These are phyloP conservation scores for Lactarius indigo DNA, from an alignment of 768 basidiomycete species.

Conservation along the genomic window DNA sequence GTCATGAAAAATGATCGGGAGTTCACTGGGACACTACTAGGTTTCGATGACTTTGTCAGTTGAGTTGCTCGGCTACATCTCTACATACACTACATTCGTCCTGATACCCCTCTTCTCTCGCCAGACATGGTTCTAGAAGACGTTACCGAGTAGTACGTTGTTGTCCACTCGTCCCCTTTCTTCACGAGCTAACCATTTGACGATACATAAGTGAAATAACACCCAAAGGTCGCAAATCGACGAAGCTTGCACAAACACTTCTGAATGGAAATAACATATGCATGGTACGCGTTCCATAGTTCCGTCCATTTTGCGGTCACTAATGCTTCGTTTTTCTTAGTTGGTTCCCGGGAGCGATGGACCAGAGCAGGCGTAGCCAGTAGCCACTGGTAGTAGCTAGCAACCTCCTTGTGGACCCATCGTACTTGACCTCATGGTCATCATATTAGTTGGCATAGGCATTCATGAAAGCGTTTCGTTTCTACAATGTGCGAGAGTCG, in stretches of 20 bases:
- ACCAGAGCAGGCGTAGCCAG: constrained; percentile 39
- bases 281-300: constrained; percentile 53
- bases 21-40: constrained; percentile 90
- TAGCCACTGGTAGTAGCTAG: not conserved
- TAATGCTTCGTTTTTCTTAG: constrained; percentile 35
- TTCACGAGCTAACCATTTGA: not conserved
- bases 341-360: constrained; percentile 70
- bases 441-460: not conserved
- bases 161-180: not conserved
- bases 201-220: constrained; percentile 76
- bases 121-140: constrained; percentile 94
- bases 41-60: constrained; percentile 99
- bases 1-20: constrained; percentile 98
- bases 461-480: not conserved
- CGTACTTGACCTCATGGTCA: not conserved
- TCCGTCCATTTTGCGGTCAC: not conserved
- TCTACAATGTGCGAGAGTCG: too few relatives aligned
- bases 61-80: constrained; percentile 47
- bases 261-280: constrained; percentile 96
- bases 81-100: not conserved
- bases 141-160: constrained; percentile 88
- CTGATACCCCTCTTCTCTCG: not conserved
- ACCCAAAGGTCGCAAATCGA: constrained; percentile 76
- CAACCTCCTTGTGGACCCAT: not conserved
- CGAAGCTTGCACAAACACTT: constrained; percentile 80